phyloP scores from a whole-genome alignment of 768 basidiomycete genomes.

The Lentinula lateritia region DNA sequence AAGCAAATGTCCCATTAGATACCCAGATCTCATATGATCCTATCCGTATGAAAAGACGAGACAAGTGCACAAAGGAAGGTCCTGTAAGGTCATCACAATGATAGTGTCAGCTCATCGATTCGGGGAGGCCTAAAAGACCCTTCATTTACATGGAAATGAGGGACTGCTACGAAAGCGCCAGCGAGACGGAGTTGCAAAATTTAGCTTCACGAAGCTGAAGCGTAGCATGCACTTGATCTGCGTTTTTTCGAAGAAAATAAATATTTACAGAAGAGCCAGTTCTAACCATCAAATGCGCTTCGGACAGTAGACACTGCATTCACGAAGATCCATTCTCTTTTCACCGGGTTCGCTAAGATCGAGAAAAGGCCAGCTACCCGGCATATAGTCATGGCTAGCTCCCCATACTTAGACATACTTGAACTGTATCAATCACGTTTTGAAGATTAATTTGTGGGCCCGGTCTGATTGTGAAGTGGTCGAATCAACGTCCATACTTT shows the following conservation, averaged over 20 bases:
- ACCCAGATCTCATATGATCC: conserved; percentile 83
- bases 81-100: too few relatives aligned
- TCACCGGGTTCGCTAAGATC: too few relatives aligned
- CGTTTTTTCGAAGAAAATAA: conserved; percentile 69
- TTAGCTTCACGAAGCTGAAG: conserved; percentile 62
- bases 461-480: too few relatives aligned
- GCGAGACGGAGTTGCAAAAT: conserved; percentile 62
- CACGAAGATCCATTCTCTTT: conserved; percentile 73
- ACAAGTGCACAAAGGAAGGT: not conserved
- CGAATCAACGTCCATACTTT: too few relatives aligned
- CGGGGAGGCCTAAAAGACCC: conserved; percentile 72
- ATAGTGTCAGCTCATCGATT: conserved; percentile 45
- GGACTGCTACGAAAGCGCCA: conserved; percentile 77
- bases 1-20: conserved; percentile 64
- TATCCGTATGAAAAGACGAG: conserved; percentile 16
- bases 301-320: too few relatives aligned
- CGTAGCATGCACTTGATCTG: conserved; percentile 55
- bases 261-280: conserved; percentile 44
- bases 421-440: too few relatives aligned
- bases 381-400: too few relatives aligned
- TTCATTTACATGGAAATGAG: conserved; percentile 63
- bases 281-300: conserved; percentile 29
- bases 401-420: too few relatives aligned
- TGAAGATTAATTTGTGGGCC: too few relatives aligned
- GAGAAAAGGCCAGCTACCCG: too few relatives aligned